phyloP scores from a whole-genome alignment of 768 basidiomycete genomes.

The Lactarius hatsudake region DNA sequence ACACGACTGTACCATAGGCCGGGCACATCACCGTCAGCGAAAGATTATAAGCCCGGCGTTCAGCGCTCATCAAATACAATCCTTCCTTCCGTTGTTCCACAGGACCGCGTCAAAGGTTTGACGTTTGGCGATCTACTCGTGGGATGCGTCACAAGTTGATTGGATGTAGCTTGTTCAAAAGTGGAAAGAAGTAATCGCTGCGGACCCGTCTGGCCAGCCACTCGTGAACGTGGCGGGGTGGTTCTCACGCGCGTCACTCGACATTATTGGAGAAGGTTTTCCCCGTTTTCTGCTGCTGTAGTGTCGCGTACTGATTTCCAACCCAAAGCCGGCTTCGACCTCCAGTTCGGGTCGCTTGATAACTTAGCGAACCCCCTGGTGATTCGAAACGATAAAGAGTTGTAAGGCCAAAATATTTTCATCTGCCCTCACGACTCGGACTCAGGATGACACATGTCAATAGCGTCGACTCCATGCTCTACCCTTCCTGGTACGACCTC shows the following conservation, averaged over 20 bases:
- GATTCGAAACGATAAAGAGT: conserved; percentile 29
- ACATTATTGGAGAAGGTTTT: conserved; percentile 32
- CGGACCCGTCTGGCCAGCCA: conserved; percentile 3
- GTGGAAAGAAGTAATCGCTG: conserved; percentile 27
- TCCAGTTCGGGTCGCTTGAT: conserved; percentile 30
- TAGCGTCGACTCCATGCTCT: neutral
- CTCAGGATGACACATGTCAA: neutral
- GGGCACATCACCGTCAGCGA: conserved; percentile 29
- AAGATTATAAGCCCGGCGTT: conserved; percentile 33
- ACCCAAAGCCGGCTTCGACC: conserved; percentile 29
- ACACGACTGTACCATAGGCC: conserved; percentile 11
- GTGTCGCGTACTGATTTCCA: neutral
- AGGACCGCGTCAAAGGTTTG: conserved; percentile 26
- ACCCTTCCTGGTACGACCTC: conserved; percentile 9
- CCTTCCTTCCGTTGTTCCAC: conserved; percentile 31
- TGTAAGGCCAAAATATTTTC: conserved; percentile 19
- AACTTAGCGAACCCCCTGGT: conserved; percentile 26
- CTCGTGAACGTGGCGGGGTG: conserved; percentile 27
- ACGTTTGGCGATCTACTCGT: neutral
- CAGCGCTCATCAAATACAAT: conserved; percentile 27
- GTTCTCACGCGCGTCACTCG: conserved; percentile 31
- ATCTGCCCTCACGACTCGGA: neutral
- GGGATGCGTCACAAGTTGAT: neutral
- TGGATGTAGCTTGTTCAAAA: conserved; percentile 28
- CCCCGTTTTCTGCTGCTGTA: too few species aligned